These are phyloP conservation scores for Podila verticillata DNA, from an alignment of 192 early-diverging fungal species.

Conservation along the genomic window DNA sequence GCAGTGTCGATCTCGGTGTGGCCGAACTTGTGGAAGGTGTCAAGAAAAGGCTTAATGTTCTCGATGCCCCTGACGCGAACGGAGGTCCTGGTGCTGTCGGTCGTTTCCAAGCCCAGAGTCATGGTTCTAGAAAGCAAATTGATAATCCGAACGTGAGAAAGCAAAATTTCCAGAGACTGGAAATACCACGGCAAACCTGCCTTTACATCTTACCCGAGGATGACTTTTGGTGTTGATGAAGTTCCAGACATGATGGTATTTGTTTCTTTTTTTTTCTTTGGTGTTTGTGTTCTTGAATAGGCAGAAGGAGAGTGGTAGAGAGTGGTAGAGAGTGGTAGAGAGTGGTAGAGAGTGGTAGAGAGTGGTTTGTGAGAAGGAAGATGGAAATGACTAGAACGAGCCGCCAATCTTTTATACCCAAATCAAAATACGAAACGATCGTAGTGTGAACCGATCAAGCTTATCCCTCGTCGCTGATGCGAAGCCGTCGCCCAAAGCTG, in stretches of 20 bases:
- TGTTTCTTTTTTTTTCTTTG: too few relatives aligned
- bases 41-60: conserved; percentile 22
- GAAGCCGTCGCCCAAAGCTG: too few relatives aligned
- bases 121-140: conserved; percentile 25
- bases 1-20: conserved; percentile 53
- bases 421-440: too few relatives aligned
- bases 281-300: too few relatives aligned
- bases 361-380: too few relatives aligned
- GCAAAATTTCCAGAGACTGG: neutral
- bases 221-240: conserved; percentile 10
- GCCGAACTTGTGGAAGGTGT: conserved; percentile 21
- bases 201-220: conserved; percentile 17
- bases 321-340: too few relatives aligned
- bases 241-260: conserved; percentile 3
- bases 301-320: too few relatives aligned
- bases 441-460: too few relatives aligned
- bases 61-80: conserved; percentile 26
- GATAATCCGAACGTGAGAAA: neutral
- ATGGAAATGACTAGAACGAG: too few relatives aligned
- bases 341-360: too few relatives aligned
- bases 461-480: too few relatives aligned
- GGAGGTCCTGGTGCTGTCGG: neutral
- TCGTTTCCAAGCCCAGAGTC: conserved; percentile 31
- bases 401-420: too few relatives aligned
- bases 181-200: neutral